Evolutionary conservation across 768 basidiomycete genomes (phyloP), one percentile per base, ranked within the genome.

Genomic region (Gloeophyllum trabeum): DNA sequence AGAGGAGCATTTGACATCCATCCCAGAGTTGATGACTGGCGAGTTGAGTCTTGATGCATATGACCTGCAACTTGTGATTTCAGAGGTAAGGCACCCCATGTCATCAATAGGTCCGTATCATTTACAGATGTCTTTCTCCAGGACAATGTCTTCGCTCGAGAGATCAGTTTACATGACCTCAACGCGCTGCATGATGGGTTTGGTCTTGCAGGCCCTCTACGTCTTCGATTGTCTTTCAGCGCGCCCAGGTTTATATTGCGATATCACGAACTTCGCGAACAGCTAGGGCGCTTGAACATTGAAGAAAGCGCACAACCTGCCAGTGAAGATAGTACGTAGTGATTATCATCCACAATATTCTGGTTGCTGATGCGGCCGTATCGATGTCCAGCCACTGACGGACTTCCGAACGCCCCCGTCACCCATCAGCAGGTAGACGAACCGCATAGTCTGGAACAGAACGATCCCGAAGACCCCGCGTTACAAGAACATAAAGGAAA

Each of bases 41-140:
- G 85, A 88, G 58, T 62, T 89, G 20, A 60, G 76, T 25, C 54
- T 89, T 2, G 76, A 84, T 40, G 81, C 81, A n/a, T 73, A 74
- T 48, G 81, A 85, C 53, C 54, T 89, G 42, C 69, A 77, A 43
- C 56, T 89, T 19, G 57, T 59, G 10, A 61, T 85, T 32, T 74
- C 75, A 28, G 85, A 89, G 73, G 85, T 83, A 40, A 24, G 62
- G n/a, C n/a, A n/a, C n/a, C n/a, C n/a, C n/a, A n/a, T n/a, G n/a
- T n/a, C n/a, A n/a, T n/a, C n/a, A 25, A 35, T 24, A 39, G 10
- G 24, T 35, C n/a, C 26, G 13, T 25, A 39, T 45, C 14, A 45
- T 32, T 42, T 6, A n/a, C n/a, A n/a, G n/a, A n/a, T n/a, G 34
- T 6, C 13, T 32, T 35, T 38, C 32, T 37, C 7, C 46, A 86